Percentiles rank a stretch among this genome's conserved stretches.
phyloP scores from a whole-genome alignment of 768 basidiomycete species.

The Boletus vinaceobasis region DNA sequence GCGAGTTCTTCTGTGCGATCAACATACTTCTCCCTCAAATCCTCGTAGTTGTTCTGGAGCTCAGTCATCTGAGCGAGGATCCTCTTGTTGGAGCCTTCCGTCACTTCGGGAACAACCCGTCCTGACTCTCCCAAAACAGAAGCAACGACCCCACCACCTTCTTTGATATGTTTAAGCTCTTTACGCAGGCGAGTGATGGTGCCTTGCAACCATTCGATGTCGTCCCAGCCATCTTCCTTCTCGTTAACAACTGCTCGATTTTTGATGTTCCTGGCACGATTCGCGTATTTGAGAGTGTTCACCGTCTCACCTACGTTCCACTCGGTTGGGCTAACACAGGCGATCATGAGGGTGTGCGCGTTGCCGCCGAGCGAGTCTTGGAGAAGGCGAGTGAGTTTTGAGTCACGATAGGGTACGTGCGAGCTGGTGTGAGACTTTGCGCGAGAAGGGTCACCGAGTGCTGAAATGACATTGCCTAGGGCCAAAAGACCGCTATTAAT shows the following conservation, averaged over 20 bases:
- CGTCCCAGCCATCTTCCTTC: constrained; percentile 98
- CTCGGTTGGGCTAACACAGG: constrained; percentile 94
- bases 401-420: constrained; percentile 97
- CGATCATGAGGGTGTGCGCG: constrained; percentile 97
- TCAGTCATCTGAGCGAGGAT: constrained; percentile 79
- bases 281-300: constrained; percentile 95
- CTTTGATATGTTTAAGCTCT: constrained; percentile 80
- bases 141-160: constrained; percentile 42
- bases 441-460: constrained; percentile 89
- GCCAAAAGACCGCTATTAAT: constrained; percentile 97
- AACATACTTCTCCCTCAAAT: constrained; percentile 77
- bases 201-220: constrained; percentile 92
- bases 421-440: constrained; percentile 80
- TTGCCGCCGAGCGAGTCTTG: constrained; percentile 95
- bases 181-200: constrained; percentile 81
- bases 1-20: constrained; percentile 88
- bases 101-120: constrained; percentile 28
- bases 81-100: constrained; percentile 69
- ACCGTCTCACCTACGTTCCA: constrained; percentile 94
- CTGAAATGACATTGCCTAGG: constrained; percentile 97
- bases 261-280: constrained; percentile 96
- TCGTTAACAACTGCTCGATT: constrained; percentile 90
- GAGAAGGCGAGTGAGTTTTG: constrained; percentile 81
- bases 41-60: constrained; percentile 82
- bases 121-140: constrained; percentile 30